Base-by-base conservation (phyloP, 1,284 basidiomycete genomes). In the Ceratobasidium sp. region DNA sequence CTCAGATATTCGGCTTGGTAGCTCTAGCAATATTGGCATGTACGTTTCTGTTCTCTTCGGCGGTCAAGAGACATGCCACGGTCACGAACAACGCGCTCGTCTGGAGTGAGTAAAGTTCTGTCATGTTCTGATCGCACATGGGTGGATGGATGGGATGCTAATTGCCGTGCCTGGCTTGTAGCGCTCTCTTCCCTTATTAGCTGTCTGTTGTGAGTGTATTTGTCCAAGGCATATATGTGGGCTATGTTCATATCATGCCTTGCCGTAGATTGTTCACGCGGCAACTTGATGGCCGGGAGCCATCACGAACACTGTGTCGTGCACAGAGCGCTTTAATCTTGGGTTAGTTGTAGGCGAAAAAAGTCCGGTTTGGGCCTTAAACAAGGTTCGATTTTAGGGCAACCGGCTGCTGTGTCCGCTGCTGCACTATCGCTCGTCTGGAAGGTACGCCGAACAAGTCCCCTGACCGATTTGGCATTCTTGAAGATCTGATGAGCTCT, bases 1-100 rank as follows among this genome's bases (percentile, higher is more conserved):
- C 16, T 5, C n/a, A 69, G 66, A 11, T 69, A 46, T 69, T 69
- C 41, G 66, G 66, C 53, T 46, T 69, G 14, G 53, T 69, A 16
- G 19, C 53, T 13, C 53, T 69, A 5, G 53, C 66, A 22, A 56
- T 69, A n/a, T 29, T 69, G 41, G 53, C 66, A 46, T 58, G 31
- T 53, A 69, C 66, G 39, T 69, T 69, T 22, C 22, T 69, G 11
- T 69, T 69, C 27, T 69, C 49, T 39, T 41, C 66, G 27, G 41
- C 53, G 6, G 66, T 58, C 22, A 69, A 58, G 24, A 31, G 66
- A 43, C 66, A 69, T 27, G 31, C 53, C 14, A 69, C 66, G 22
- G 34, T 69, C 19, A 31, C 53, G 13, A 69, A 58, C 27, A 69
- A 69, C 53, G 53, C 66, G 22, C 37, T 69, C 16, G 49, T 58